Evolutionary conservation across 163 green algal genomes (phyloP), one percentile per base, ranked within the genome.

Genomic region (Scenedesmus sp.): DNA sequence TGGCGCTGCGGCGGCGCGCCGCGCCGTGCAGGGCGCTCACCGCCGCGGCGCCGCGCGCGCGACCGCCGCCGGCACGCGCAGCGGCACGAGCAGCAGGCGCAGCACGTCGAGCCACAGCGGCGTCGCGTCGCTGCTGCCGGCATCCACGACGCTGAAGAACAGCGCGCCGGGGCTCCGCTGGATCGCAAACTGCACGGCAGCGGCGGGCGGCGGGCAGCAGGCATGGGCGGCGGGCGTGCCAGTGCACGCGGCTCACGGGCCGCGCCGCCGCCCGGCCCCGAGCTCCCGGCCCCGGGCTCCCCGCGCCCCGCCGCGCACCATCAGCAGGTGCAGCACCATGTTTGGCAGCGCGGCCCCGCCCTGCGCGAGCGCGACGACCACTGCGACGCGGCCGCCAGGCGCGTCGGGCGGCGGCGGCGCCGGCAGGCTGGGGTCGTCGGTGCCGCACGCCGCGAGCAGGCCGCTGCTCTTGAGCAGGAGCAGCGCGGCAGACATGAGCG

Each of bases 41-140:
- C 39, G 39, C 39, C 39, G 10, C 11, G 28, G 3, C 47, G n/a
- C 45, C 47, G n/a, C 47, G 11, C 42, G 57, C 10, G 24, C n/a
- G 2, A 57, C 48, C 45, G 29, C 65, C 34, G 65, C 45, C 26
- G 66, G 66, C 31, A 75, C 66, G 6, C 50, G 51, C 66, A 75
- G 66, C 7, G 66, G 66, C 66, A 63, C 20, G 48, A 75, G 66
- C 66, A 75, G 66, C 66, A 75, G 66, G 31, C 20, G 51, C 66
- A 75, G 33, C 31, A 75, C 33, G 34, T 75, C 66, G 48, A 75
- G 48, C 50, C 50, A 75, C 48, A 64, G 63, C 22, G 48, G 31
- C 17, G 42, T 36, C 18, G 18, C n/a, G 3, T 9, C 50, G 66
- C 50, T 63, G 29, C 50, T n/a, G 15, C 10, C 62, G 4, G 56